Conservation (phyloP, 495 filamentous ascomycete species). For the Penicillium soppii region DNA sequence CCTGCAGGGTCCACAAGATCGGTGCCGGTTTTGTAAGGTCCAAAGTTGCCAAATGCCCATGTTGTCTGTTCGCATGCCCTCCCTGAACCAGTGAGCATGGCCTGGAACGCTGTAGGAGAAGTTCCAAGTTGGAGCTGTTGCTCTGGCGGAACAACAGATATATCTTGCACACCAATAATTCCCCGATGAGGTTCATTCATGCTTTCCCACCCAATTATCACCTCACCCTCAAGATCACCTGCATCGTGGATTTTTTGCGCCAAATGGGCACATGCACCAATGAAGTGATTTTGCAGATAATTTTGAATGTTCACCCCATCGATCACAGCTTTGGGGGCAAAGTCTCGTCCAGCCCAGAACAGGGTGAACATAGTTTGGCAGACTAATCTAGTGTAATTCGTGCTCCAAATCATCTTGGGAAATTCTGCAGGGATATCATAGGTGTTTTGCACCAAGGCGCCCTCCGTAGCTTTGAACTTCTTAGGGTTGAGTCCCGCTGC, state of each 20-base stretch:
- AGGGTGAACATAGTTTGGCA: conserved; percentile 91
- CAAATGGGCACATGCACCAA: conserved; percentile 74
- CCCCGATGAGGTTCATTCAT: conserved; percentile 94
- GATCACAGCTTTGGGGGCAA: conserved; percentile 94
- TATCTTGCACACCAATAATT: conserved; percentile 79
- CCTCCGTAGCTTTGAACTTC: conserved; percentile 82
- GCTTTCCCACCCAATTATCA: conserved; percentile 94
- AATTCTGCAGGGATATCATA: conserved; percentile 84
- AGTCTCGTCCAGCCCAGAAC: conserved; percentile 90
- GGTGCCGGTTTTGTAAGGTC: conserved; percentile 83
- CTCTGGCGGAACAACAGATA: conserved; percentile 77
- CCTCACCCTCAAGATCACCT: conserved; percentile 80
- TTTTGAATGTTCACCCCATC: conserved; percentile 96
- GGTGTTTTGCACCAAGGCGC: conserved; percentile 91
- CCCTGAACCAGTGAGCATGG: conserved; percentile 85
- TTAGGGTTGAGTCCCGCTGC: conserved; percentile 86
- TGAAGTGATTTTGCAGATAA: conserved; percentile 85
- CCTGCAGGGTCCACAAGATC: conserved; percentile 86
- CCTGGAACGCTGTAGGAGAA: conserved; percentile 92
- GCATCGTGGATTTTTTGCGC: conserved; percentile 86
- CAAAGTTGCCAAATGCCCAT: conserved; percentile 91
- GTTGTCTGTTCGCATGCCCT: conserved; percentile 84
- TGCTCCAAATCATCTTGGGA: conserved; percentile 99
- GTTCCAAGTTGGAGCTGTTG: conserved; percentile 93
- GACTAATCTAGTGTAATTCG: conserved; percentile 87